A percentile compares a stretch with the other conserved stretches of the same genome.
Evolutionary conservation across 2,329 filamentous ascomycete genomes (phyloP).

Genomic region (Tolypocladium capitatum): DNA sequence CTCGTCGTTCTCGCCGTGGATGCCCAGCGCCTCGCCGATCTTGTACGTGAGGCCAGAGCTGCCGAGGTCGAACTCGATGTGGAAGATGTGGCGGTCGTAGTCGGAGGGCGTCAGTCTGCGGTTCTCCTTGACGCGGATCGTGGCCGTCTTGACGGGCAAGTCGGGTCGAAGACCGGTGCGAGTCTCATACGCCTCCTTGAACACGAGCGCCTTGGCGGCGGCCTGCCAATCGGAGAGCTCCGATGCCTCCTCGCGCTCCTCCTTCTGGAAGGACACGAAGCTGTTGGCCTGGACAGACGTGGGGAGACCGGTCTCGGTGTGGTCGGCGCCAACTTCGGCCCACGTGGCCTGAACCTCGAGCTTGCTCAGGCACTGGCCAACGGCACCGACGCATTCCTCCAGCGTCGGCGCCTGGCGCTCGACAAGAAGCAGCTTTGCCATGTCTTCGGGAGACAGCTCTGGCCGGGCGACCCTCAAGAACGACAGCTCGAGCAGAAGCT

Average conservation of each 20-base stretch:
- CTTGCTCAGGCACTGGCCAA: constrained; percentile 57
- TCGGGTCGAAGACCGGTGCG: constrained; percentile 67
- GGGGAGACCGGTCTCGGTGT: constrained; percentile 38
- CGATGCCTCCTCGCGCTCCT: constrained; percentile 53
- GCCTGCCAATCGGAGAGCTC: constrained; percentile 65
- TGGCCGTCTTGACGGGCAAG: constrained; percentile 69
- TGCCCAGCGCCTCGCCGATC: constrained; percentile 91
- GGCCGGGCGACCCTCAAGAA: constrained; percentile 70
- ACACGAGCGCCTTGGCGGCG: constrained; percentile 74
- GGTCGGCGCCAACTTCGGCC: constrained; percentile 51
- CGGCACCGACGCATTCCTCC: constrained; percentile 48
- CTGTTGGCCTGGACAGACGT: constrained; percentile 61
- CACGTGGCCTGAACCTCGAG: constrained; percentile 70
- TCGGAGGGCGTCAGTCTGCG: constrained; percentile 74
- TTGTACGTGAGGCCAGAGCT: constrained; percentile 86
- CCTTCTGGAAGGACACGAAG: constrained; percentile 69
- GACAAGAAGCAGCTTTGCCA: constrained; percentile 51
- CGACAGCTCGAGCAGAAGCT: constrained; percentile 62
- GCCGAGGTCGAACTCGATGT: constrained; percentile 96
- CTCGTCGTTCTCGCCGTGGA: constrained; percentile 88
- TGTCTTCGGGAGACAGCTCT: constrained; percentile 44
- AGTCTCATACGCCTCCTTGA: constrained; percentile 88
- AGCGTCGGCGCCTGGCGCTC: constrained; percentile 37
- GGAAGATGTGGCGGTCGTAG: constrained; percentile 99
- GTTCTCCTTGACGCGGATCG: constrained; percentile 88